These are phyloP conservation scores for Trichoderma gamsii DNA, from an alignment of 495 filamentous ascomycete genomes.

Conservation along the genomic window DNA sequence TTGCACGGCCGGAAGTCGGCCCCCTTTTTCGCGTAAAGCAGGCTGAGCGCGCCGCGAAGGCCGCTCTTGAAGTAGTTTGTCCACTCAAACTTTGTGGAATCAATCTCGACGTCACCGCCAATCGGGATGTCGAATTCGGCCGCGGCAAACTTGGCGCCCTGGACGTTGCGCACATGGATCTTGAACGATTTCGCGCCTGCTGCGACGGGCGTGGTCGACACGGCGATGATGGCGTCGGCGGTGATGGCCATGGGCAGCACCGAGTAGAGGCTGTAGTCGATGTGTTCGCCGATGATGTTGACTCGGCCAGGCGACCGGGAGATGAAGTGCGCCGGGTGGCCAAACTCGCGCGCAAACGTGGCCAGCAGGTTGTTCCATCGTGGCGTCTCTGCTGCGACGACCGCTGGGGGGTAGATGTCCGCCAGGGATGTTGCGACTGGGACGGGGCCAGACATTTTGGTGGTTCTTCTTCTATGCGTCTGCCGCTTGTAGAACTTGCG, in stretches of 20 bases:
- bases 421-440: slow-evolving; percentile 53
- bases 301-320: slow-evolving; percentile 88
- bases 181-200: slow-evolving; percentile 31
- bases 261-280: slow-evolving; percentile 95
- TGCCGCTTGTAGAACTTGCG: not conserved
- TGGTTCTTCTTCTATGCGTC: not conserved
- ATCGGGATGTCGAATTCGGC: slow-evolving; percentile 68
- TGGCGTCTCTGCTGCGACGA: slow-evolving; percentile 46
- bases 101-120: slow-evolving; percentile 68
- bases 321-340: slow-evolving; percentile 68
- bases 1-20: slow-evolving; percentile 58
- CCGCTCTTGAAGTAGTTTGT: slow-evolving; percentile 97
- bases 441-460: slow-evolving; percentile 51
- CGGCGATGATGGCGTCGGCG: slow-evolving; percentile 83
- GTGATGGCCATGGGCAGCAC: slow-evolving; percentile 93
- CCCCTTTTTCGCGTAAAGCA: slow-evolving; percentile 64
- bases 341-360: slow-evolving; percentile 69
- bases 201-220: slow-evolving; percentile 52
- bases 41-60: slow-evolving; percentile 69
- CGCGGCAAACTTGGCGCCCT: slow-evolving; percentile 66
- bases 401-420: slow-evolving; percentile 64
- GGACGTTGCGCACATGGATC: slow-evolving; percentile 67
- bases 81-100: slow-evolving; percentile 83
- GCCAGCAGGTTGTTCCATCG: slow-evolving; percentile 69
- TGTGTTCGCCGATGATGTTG: slow-evolving; percentile 98